Evolutionary conservation across 2,329 filamentous ascomycete species (phyloP).

Genomic region (Sclerotinia sclerotiorum): DNA sequence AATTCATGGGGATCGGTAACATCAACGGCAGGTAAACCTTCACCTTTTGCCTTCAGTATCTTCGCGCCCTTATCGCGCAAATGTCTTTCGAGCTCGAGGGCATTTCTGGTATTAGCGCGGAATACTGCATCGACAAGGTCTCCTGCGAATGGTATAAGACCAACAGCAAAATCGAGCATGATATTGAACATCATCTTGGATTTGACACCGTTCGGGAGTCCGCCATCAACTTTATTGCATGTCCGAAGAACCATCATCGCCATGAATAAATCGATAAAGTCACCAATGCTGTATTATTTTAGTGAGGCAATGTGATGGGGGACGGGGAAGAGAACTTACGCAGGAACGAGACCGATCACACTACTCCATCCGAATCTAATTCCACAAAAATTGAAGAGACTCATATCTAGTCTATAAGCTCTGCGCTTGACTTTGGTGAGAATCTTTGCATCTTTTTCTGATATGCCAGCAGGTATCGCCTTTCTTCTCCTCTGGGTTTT

Average conservation of each 20-base stretch:
- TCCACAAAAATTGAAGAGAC: constrained; percentile 77
- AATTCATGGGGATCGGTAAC: constrained; percentile 55
- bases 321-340: constrained; percentile 53
- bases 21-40: constrained; percentile 50
- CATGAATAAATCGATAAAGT: constrained; percentile 70
- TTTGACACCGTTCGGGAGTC: constrained; percentile 62
- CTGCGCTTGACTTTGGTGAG: constrained; percentile 83
- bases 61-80: constrained; percentile 67
- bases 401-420: constrained; percentile 83
- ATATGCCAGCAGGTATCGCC: constrained; percentile 78
- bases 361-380: constrained; percentile 87
- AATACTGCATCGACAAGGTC: constrained; percentile 69
- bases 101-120: constrained; percentile 76
- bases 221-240: constrained; percentile 73
- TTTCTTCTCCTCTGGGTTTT: constrained; percentile 85
- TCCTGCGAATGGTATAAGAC: constrained; percentile 73
- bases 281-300: constrained; percentile 60
- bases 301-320: constrained; percentile 24
- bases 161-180: constrained; percentile 68
- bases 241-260: constrained; percentile 73
- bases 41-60: constrained; percentile 50
- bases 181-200: constrained; percentile 81
- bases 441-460: constrained; percentile 75
- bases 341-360: constrained; percentile 80
- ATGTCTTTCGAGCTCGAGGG: constrained; percentile 62